A percentile compares a stretch with the other conserved stretches of the same genome.
These are phyloP conservation scores for Anisodus tanguticus DNA, from an alignment of 257 asterid species.

Conservation along the genomic window DNA sequence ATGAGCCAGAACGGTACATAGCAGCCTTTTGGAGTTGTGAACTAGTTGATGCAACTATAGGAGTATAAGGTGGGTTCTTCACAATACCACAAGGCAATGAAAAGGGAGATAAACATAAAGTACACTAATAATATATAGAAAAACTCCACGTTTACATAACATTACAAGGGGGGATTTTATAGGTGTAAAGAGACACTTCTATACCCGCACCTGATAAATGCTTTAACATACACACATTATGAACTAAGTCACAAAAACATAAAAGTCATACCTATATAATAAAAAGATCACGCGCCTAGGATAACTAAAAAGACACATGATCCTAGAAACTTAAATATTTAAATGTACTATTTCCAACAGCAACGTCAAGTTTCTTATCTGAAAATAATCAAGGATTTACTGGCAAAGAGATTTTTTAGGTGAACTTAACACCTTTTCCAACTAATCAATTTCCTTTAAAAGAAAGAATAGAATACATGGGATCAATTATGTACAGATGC, in stretches of 20 bases:
- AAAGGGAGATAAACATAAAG: constrained; percentile 1
- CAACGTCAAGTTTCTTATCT: not conserved
- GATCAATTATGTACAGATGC: not conserved
- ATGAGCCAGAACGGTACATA: constrained; percentile 1
- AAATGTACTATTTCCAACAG: not conserved
- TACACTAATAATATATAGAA: not conserved
- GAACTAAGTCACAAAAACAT: constrained; percentile 8
- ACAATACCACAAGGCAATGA: not conserved
- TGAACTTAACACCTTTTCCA: not conserved
- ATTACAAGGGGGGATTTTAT: not conserved
- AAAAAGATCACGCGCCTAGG: not conserved
- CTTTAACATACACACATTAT: not conserved
- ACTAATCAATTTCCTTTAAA: not conserved
- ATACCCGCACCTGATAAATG: not conserved
- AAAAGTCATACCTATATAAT: not conserved
- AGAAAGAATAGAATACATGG: not conserved
- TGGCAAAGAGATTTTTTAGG: not conserved
- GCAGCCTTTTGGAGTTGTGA: not conserved
- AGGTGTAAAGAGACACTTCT: not conserved
- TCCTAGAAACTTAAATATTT: not conserved
- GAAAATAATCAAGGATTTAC: constrained; percentile 9
- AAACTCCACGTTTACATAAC: not conserved
- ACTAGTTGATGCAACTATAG: not conserved
- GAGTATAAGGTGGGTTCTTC: not conserved
- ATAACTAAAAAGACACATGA: not conserved